Base-by-base conservation (phyloP, 2,329 filamentous ascomycete species). In the Didymella glomerata region DNA sequence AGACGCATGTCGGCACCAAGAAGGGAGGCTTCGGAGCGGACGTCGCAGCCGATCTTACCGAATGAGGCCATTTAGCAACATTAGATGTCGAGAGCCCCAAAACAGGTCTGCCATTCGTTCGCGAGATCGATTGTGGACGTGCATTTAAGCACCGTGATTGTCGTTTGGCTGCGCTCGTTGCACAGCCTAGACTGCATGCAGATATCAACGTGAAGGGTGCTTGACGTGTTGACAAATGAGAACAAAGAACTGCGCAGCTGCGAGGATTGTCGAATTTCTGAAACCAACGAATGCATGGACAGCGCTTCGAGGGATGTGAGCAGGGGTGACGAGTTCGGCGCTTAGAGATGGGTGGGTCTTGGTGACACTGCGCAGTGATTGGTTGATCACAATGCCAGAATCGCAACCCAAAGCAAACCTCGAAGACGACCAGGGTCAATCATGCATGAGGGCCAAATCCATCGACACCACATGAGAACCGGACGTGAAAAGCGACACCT, bases 121-220 rank as follows among this genome's bases (percentile, higher is more conserved):
- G 36, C 25, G 46, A 25, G 47, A 2, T 49, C 34, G 20, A 32
- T 40, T 50, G 24, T 45, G 28, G 44, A 55, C n/a, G 57, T 60
- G 55, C 60, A 51, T 27, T 60, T 63, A 64, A 69, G 61, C 64
- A 67, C 64, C 41, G 59, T 68, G 65, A 66, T 66, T 67, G 62
- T 58, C 45, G 51, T 56, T 50, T 57, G 47, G 50, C 52, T 51
- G 53, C 28, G 41, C 42, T 53, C 11, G 47, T 47, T 47, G 46
- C 30, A 54, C 50, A 50, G 18, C 18, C 56, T 54, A 59, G 28
- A 5, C 11, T 30, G n/a, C 14, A 51, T 54, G 14, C 18, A 20
- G 32, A 13, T 40, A 20, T 27, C 24, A 22, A 27, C 32, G 22
- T 45, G 20, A 30, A 54, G n/a, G 7, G 32, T 18, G 41, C 24